These are phyloP conservation scores for Fomitopsis palustris DNA, from an alignment of 1,284 basidiomycete species.

Conservation along the genomic window DNA sequence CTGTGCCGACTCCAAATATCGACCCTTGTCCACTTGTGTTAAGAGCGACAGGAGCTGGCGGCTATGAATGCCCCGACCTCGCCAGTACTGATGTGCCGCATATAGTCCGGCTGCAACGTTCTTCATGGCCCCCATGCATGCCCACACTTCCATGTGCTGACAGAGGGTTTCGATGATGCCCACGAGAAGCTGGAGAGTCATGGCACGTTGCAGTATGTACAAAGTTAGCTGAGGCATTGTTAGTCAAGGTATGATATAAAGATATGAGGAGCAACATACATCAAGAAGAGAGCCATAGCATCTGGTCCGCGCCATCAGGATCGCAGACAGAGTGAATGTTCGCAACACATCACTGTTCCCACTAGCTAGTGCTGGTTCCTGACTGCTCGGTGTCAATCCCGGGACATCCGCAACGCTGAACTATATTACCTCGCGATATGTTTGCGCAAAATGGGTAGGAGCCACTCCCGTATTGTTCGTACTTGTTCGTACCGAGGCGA, in stretches of 20 bases:
- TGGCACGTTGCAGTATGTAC: slow-evolving; percentile 48
- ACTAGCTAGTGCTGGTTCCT: slow-evolving; percentile 1
- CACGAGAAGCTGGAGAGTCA: slow-evolving; percentile 48
- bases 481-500: slow-evolving; percentile 71
- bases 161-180: slow-evolving; percentile 63
- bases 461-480: slow-evolving; percentile 62
- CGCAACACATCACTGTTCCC: slow-evolving; percentile 22
- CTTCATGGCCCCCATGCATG: slow-evolving; percentile 64
- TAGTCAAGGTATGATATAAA: neutral
- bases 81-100: slow-evolving; percentile 58
- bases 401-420: no score
- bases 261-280: slow-evolving; percentile 34
- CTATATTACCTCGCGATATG: slow-evolving; percentile 47
- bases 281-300: slow-evolving; percentile 68
- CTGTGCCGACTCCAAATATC: slow-evolving; percentile 47
- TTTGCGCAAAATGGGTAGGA: slow-evolving; percentile 61
- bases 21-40: slow-evolving; percentile 58
- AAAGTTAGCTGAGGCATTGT: slow-evolving; percentile 51
- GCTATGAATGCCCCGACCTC: slow-evolving; percentile 57
- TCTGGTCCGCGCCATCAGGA: slow-evolving; percentile 56
- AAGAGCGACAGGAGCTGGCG: slow-evolving; percentile 58
- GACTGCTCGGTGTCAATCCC: slow-evolving; percentile 3
- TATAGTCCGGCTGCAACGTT: slow-evolving; percentile 58
- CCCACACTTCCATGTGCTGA: slow-evolving; percentile 69
- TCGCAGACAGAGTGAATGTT: slow-evolving; percentile 54